Base-by-base conservation (phyloP, 2,329 filamentous ascomycete genomes). In the Rugonectria rugulosa region DNA sequence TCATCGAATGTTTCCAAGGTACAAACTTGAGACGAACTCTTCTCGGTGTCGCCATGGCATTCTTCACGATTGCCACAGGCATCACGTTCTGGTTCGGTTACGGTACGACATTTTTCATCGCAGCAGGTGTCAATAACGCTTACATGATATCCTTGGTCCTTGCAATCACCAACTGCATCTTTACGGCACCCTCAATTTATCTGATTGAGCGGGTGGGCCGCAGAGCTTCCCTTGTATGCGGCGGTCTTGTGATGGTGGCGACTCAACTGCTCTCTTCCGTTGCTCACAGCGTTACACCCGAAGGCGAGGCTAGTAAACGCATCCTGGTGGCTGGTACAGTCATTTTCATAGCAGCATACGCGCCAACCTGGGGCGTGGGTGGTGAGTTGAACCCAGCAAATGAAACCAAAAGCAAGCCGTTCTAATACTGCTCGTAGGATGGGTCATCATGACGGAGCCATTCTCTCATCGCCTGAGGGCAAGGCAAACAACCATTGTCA, bases 1-100 rank as follows among this genome's bases (percentile, higher is more conserved):
- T 34, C 11, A 23, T 45, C 8, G 42, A 45, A 32, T 45, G 42
- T 17, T 45, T 34, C 27, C 42, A 45, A 17, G 42, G 42, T n/a
- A 45, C 42, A 3, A 31, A 45, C 19, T 19, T 45, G 6, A 8
- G 42, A n/a, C 12, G 42, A 17, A 45, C 42, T 12, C 9, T 45
- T 10, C 42, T 45, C 17, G 42, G 27, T 12, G 17, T 45, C 5
- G 15, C 42, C 14, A 45, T 45, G 42, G 31, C 42, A 4, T 45
- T 45, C 27, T 45, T 45, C 27, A 45, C 42, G 6, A 45, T 45
- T 32, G 42, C 42, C 7, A 45, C 42, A 8, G 38, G 38, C 4
- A 42, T 42, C 14, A 42, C 23, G 3, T 42, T 42, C 17, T 42
- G 38, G 38, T 42, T 42, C 15, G 38, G 38, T 14, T 42, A 42